Evolutionary conservation across 352 stramenopile species (phyloP), one percentile per base, ranked within the genome.

Genomic region (Globisporangium cylindrosporum): DNA sequence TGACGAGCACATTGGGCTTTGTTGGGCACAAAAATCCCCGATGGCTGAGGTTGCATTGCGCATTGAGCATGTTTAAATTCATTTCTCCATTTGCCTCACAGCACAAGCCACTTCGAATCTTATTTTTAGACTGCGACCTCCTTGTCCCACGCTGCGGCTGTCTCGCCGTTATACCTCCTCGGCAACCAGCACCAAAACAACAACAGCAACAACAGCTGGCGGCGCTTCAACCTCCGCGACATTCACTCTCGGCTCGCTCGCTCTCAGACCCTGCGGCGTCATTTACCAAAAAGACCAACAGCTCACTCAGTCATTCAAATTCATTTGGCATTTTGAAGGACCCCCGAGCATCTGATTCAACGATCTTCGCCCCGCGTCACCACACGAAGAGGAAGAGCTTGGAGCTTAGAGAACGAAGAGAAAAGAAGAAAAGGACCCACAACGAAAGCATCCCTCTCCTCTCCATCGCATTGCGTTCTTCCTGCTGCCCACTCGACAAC

Each of bases 401-500:
- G 29, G 29, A 32, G 29, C 29, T 32, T 32, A 4, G 38, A 51
- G 18, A 24, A 51, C 15, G 18, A 51, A 24, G 43, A 24, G 18
- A 24, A 24, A 49, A 22, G 43, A 15, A 29, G n/a, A 15, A 59
- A 59, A 32, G 51, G 51, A n/a, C 51, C 51, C 25, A 27, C 22
- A 27, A 27, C 22, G 14, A 51, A 15, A 49, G 41, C 43, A 51
- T 51, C 43, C 43, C 18, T 14, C 53, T 36, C 53, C 53, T 59
- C 53, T 59, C 27, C 25, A 32, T 32, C 27, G 14, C 53, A 29
- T 59, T 59, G 53, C 53, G 53, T 59, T 59, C 53, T 59, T 59
- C 53, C 1, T 59, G 54, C 18, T 41, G 14, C 18, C 9, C 34
- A 41, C 34, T 14, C 14, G 14, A 14, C 36, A 46, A 14, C 8